Conservation (phyloP, 768 basidiomycete genomes). For the Mycena olivaceomarginata region DNA sequence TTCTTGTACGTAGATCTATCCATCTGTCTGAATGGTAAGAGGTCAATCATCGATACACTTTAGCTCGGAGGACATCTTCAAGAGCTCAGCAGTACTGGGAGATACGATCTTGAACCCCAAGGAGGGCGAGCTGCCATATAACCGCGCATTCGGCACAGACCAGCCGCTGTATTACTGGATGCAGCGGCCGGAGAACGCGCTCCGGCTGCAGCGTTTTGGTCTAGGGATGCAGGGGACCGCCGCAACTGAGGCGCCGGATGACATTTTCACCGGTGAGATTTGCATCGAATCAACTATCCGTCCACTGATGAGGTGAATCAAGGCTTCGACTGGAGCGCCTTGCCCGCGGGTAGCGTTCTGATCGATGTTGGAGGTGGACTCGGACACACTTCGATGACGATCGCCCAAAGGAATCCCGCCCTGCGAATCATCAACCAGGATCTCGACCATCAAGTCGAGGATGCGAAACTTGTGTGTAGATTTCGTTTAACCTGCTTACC, state of each 20-base stretch:
- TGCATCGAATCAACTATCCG: background rate
- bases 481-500: background rate
- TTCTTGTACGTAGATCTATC: background rate
- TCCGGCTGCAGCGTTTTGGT: background rate
- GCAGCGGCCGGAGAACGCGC: conserved; percentile 28
- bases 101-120: background rate
- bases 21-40: background rate
- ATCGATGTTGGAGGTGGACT: background rate
- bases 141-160: background rate
- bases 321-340: background rate
- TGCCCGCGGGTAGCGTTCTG: background rate
- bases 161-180: conserved; percentile 9
- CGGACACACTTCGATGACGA: background rate
- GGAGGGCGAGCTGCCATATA: background rate
- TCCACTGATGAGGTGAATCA: background rate
- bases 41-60: background rate
- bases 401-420: background rate
- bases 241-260: conserved; percentile 22
- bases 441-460: background rate
- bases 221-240: conserved; percentile 40
- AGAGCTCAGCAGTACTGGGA: too few species aligned
- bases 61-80: conserved; percentile 41
- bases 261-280: conserved; percentile 27
- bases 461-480: background rate
- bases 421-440: background rate